A percentile compares a stretch with the other conserved stretches of the same genome.
Conservation (phyloP, 2,329 filamentous ascomycete species). For the Myriosclerotinia curreyana region DNA sequence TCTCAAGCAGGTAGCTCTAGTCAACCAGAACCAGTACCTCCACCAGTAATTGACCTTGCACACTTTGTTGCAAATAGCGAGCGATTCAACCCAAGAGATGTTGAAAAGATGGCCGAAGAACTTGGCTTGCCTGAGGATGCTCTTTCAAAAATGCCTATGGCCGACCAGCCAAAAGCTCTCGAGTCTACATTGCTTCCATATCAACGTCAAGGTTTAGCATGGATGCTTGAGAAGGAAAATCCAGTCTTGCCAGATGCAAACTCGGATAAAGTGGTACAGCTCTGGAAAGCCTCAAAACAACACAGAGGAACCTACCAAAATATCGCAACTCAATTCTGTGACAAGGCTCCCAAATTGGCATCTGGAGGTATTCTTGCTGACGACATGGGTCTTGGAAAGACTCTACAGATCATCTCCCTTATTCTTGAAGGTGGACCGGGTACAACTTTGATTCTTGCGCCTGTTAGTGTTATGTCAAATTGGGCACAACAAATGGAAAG, state of each 20-base stretch:
- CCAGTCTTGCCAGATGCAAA: slow-evolving; percentile 60
- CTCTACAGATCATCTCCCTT: slow-evolving; percentile 78
- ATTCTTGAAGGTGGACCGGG: slow-evolving; percentile 58
- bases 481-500: slow-evolving; percentile 77
- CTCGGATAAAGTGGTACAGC: slow-evolving; percentile 64
- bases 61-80: slow-evolving; percentile 65
- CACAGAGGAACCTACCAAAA: slow-evolving; percentile 55
- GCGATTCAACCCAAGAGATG: slow-evolving; percentile 62
- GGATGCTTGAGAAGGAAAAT: slow-evolving; percentile 75
- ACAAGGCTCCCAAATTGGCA: slow-evolving; percentile 59
- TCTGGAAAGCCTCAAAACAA: slow-evolving; percentile 62
- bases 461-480: slow-evolving; percentile 85
- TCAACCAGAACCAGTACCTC: slow-evolving; percentile 23
- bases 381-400: slow-evolving; percentile 94
- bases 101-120: slow-evolving; percentile 67
- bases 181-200: slow-evolving; percentile 71
- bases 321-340: slow-evolving; percentile 69
- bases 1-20: slow-evolving; percentile 29
- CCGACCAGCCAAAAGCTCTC: slow-evolving; percentile 63
- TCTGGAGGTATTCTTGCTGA: slow-evolving; percentile 85
- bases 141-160: slow-evolving; percentile 69
- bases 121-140: slow-evolving; percentile 54
- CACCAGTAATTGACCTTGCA: slow-evolving; percentile 39
- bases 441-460: slow-evolving; percentile 75
- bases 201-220: slow-evolving; percentile 74